Evolutionary conservation across 2,329 filamentous ascomycete species (phyloP), one percentile per base, ranked within the genome.

Genomic region (Thielaviopsis euricoi): DNA sequence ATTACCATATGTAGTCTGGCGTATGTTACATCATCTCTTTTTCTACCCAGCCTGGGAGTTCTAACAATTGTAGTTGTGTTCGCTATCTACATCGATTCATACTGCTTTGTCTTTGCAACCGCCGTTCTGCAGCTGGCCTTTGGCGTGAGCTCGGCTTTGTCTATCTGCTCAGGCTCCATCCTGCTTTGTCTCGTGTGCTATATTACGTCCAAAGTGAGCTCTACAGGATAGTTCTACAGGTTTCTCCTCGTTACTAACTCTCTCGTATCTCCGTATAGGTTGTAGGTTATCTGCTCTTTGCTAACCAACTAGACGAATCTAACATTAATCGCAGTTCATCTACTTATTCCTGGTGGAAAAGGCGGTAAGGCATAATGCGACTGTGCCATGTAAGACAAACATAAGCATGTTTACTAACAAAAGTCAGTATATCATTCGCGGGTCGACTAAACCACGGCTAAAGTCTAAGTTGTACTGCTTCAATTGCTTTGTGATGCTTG

Each of bases 271-370:
- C 21, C 26, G 12, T n/a, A n/a, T 50, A 61, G 56, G 57, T 61
- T 2, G 59, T 55, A 58, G 52, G 56, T 58, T 43, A 46, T 5
- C 1, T 23, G 17, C n/a, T 46, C 23, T 9, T 23, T 23, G 23
- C 12, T n/a, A n/a, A 25, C 19, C 26, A 46, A 46, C n/a, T 37
- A 15, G 5, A 13, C 2, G n/a, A 3, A 10, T 46, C 52, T 55
- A 58, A 58, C 29, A 25, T 15, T 6, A 17, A 17, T 6, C 23
- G 7, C 19, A 76, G 69, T 67, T 83, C 22, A 79, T 83, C n/a
- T 85, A 84, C 64, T 71, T 80, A 25, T 85, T 84, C 64, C 70
- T 85, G 2, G 80, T 82, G 0, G 82, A 85, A 65, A 81, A 81
- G 67, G 80, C 77, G 50, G 79, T 80, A 67, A 65, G 74, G 68